phyloP scores from a whole-genome alignment of 208 protist genomes.

The Trichomonas vaginalis region DNA sequence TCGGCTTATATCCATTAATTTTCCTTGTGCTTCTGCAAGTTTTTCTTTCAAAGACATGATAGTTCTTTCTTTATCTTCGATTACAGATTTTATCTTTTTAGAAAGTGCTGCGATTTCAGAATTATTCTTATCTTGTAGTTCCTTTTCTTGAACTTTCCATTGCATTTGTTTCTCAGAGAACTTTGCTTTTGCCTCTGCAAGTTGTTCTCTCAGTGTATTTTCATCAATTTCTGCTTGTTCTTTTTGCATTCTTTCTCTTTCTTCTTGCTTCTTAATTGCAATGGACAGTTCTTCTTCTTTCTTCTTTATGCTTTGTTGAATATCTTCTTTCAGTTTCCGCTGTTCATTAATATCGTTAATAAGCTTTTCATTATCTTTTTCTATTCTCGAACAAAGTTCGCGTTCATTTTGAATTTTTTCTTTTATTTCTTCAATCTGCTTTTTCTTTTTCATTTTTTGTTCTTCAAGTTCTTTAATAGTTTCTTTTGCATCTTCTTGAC shows the following conservation, averaged over 20 bases:
- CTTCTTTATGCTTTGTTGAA: neutral
- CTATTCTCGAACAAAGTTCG: neutral
- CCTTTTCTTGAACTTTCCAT: neutral
- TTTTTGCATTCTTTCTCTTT: neutral
- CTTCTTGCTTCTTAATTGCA: neutral
- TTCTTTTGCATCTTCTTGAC: neutral
- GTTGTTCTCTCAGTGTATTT: neutral
- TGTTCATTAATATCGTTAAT: neutral
- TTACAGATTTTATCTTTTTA: neutral
- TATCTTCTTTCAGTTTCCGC: neutral
- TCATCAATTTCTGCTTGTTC: neutral
- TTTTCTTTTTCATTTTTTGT: neutral
- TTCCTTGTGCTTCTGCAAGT: neutral
- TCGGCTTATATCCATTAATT: neutral
- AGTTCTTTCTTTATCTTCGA: neutral
- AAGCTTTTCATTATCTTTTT: neutral
- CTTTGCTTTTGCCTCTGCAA: neutral
- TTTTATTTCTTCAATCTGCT: neutral
- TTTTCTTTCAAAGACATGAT: neutral
- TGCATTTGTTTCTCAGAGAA: neutral
- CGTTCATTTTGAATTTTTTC: neutral
- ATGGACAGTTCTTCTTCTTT: neutral
- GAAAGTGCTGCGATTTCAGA: neutral
- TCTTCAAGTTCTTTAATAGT: neutral
- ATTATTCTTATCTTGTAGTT: neutral